Base-by-base conservation (phyloP, 345 rosid genomes). In the Eucalyptus microcorys region DNA sequence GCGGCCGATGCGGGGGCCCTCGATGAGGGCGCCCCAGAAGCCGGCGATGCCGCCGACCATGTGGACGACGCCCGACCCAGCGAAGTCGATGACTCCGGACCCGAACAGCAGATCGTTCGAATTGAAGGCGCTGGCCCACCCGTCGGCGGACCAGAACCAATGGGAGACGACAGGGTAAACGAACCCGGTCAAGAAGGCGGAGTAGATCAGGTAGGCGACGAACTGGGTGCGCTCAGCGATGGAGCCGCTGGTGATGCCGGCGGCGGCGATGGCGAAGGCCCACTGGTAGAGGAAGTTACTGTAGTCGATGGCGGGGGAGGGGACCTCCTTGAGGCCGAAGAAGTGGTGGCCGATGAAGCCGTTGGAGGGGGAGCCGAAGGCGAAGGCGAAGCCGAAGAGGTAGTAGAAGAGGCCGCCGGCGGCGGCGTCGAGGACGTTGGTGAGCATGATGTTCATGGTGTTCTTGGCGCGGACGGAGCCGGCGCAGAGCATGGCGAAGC, bases 401-500 rank as follows among this genome's bases (percentile, higher is more conserved):
- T 96, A 97, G 89, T 97, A 97, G 66, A 93, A 97, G 90, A 97
- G 92, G 80, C 99, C 98, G 13, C 99, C 98, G 15, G 96, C 90
- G 14, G 98, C 98, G 6, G 98, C 98, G 89, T 97, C 99, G 45
- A 97, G 97, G 81, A 97, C 98, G 92, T 97, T 97, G 26, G 99
- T 96, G 64, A 97, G 96, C 99, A 97, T 97, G 91, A 97, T 97
- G 94, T 96, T 97, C 98, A 96, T 96, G 61, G 99, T 95, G 92
- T 96, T 96, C 89, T 97, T 97, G 88, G 98, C 97, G 32, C 98
- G 94, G 32, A 97, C 99, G 57, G 99, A 97, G 8, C 99, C 99
- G 43, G 99, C 99, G 87, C 99, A 97, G 49, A 97, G 97, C 98
- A 97, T 97, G 90, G 98, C 99, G 71, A 97, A 97, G 85, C 99